Evolutionary conservation across 345 rosid species (phyloP).

Genomic region (Cardamine chenopodiifolia): DNA sequence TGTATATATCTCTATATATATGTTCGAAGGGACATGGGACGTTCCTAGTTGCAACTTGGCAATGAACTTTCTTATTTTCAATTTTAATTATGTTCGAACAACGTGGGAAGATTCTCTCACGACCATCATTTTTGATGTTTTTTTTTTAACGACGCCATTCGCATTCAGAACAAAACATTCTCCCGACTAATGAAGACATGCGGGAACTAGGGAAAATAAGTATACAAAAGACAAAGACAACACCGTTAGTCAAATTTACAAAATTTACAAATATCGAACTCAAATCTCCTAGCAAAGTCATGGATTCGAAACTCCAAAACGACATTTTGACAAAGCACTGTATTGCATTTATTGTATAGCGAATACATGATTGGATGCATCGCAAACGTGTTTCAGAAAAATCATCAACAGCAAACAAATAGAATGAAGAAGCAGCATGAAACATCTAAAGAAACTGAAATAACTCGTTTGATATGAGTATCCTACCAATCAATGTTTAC

Average conservation of each 20-base stretch:
- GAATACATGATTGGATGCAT: too few relatives aligned
- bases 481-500: too few relatives aligned
- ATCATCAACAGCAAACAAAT: too few relatives aligned
- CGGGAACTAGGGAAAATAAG: neutral
- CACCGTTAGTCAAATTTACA: too few relatives aligned
- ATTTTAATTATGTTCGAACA: constrained; percentile 17
- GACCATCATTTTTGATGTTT: constrained; percentile 9
- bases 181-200: constrained; percentile 9
- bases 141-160: neutral
- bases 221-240: too few relatives aligned
- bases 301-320: neutral
- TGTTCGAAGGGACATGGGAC: constrained; percentile 24
- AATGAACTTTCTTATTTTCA: constrained; percentile 18
- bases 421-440: too few relatives aligned
- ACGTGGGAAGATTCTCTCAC: constrained; percentile 40
- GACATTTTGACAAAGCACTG: too few relatives aligned
- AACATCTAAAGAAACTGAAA: too few relatives aligned
- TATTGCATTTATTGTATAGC: too few relatives aligned
- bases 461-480: too few relatives aligned
- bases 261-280: too few relatives aligned
- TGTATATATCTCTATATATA: neutral
- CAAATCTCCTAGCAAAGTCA: neutral
- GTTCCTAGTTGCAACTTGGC: constrained; percentile 30
- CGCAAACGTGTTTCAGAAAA: too few relatives aligned
- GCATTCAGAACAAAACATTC: constrained; percentile 25